Evolutionary conservation across 2,329 filamentous ascomycete species (phyloP), one percentile per base, ranked within the genome.

Genomic region (Aplosporella prunicola): DNA sequence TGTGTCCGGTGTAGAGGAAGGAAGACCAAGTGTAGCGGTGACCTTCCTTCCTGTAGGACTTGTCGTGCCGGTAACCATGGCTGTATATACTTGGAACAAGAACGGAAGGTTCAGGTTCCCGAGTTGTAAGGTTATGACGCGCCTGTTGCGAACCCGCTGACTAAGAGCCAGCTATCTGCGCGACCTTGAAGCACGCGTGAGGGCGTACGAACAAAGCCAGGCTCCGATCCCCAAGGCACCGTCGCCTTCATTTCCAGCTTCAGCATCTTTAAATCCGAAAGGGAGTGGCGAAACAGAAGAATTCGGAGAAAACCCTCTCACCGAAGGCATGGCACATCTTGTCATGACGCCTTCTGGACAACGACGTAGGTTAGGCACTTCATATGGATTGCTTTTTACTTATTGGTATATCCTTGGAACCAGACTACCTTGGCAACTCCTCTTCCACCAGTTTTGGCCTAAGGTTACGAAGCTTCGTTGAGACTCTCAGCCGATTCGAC

Each of bases 401-500:
- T 24, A 8, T 8, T 24, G 8, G 22, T n/a, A 8, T 24, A 24
- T n/a, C 22, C n/a, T 24, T 24, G 7, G 9, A 35, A 16, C 14
- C 17, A 44, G 47, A 51, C 25, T 52, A 51, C 28, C 41, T 52
- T 5, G 49, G 49, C 10, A 46, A 46, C 20, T 51, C 48, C 7
- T 51, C 50, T 3, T 51, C 50, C 3, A 47, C 48, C 8, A 48
- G 45, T 16, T 40, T 48, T 11, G 47, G 45, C 4, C 35, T 49
- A 32, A 36, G 47, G 13, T 43, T 52, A 5, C 41, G 44, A 8
- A 47, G 50, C 27, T 47, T 52, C 11, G 46, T 51, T 6, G 48
- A 45, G 31, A 42, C 41, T 2, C 40, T 44, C n/a, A 40, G 8
- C 41, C 46, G 32, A 33, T 59, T 58, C 45, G 57, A 60, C 45